Base-by-base conservation (phyloP, 139 green algal genomes). In the Chlorella ohadii region DNA sequence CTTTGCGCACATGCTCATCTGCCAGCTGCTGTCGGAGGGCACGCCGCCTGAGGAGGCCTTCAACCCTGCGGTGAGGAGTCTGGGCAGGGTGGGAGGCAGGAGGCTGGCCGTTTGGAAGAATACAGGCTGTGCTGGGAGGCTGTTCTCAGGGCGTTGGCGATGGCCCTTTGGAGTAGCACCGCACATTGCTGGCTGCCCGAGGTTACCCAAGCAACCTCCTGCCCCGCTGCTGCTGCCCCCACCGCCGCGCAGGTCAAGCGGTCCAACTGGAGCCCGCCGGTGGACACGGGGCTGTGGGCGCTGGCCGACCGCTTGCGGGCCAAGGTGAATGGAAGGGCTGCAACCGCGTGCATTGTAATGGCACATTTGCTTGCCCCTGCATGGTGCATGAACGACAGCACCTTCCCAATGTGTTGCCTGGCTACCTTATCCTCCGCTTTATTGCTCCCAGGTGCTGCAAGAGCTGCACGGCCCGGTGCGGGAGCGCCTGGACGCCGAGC, bases 1-100 rank as follows among this genome's bases (percentile, higher is more conserved):
- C 57, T 99, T 99, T 90, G 92, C 89, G 0, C 95, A 98, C 87
- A 89, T 93, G 73, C 89, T 99, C 36, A 89, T 98, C 16, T 99
- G 95, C 94, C 91, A 94, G 56, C 93, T 98, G 38, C 82, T 79
- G 72, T 91, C 91, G 25, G 95, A 98, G 90, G 93, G 94, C 77
- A 91, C 87, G 56, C 96, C 94, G 34, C 92, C 92, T 5, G 80
- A 91, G 17, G 93, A 96, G 47, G 94, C 91, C 0, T 95, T 96
- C 82, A 94, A 94, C 80, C 94, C 94, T 5, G 80, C 91, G 72
- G 92, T 95, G 83, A 7, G 78, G 44, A 9, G 44, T 9, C 44
- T 16, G 44, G 19, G 56, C 22, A 9, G 39, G 71, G 25, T 3
- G n/a, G 47, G 20, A 38, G 47, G 68, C 7, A 33, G 12, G 33